phyloP scores from a whole-genome alignment of 169 alveolate genomes.

The Condylostoma magnum region DNA sequence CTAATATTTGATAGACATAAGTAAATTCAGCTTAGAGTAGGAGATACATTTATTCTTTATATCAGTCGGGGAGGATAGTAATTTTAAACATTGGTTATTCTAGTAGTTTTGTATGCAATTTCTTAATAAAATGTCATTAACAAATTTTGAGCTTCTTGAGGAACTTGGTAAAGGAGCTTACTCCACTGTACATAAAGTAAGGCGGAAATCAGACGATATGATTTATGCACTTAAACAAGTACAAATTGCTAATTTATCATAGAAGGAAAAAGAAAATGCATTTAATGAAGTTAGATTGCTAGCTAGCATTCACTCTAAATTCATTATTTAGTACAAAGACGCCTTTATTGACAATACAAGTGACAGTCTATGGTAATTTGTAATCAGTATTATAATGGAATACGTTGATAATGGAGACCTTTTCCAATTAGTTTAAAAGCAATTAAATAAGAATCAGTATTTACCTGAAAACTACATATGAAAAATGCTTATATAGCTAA shows the following conservation, averaged over 20 bases:
- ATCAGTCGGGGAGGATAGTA: constrained; percentile 31
- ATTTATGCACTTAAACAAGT: constrained; percentile 18
- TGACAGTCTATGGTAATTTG: not conserved
- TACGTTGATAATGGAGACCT: constrained; percentile 48
- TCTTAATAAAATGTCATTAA: constrained; percentile 2
- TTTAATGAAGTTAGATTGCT: constrained; percentile 72
- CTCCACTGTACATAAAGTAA: constrained; percentile 65
- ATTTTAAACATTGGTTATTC: not conserved
- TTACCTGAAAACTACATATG: constrained; percentile 50
- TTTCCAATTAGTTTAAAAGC: constrained; percentile 25
- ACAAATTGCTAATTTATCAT: not conserved
- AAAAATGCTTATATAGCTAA: constrained; percentile 50
- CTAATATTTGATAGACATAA: constrained; percentile 28
- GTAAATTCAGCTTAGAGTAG: not conserved
- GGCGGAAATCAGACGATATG: constrained; percentile 47
- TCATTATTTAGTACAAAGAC: constrained; percentile 58
- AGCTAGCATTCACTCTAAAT: constrained; percentile 64
- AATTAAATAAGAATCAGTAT: constrained; percentile 32
- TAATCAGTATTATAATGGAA: constrained; percentile 38
- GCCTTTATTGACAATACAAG: constrained; percentile 46
- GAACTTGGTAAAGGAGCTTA: constrained; percentile 82
- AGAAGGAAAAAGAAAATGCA: constrained; percentile 67
- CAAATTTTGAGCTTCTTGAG: constrained; percentile 31
- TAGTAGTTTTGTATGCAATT: not conserved
- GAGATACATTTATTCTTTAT: constrained; percentile 31